A percentile compares a stretch with the other conserved stretches of the same genome.
phyloP scores from a whole-genome alignment of 805 yeast species.

The Pichia thaimueangensis region DNA sequence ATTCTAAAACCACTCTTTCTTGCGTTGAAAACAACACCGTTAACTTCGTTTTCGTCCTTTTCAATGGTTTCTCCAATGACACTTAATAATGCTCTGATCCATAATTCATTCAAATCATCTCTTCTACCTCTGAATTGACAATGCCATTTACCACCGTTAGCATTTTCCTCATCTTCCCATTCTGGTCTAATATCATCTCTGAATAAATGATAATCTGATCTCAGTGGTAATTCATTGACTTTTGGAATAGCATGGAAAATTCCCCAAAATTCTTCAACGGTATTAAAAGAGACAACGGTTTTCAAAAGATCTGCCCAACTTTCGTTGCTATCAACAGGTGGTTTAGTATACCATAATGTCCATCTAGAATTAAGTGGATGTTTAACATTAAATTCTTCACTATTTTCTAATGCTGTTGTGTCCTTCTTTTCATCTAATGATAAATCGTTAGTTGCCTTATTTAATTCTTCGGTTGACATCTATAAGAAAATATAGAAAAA shows the following conservation, averaged over 20 bases:
- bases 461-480: conserved; percentile 30
- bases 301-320: conserved; percentile 90
- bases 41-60: conserved; percentile 72
- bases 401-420: conserved; percentile 50
- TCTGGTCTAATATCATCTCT: conserved; percentile 93
- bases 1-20: conserved; percentile 78
- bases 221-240: conserved; percentile 83
- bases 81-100: conserved; percentile 85
- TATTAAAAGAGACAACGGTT: conserved; percentile 83
- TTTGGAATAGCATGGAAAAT: conserved; percentile 88
- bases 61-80: conserved; percentile 94
- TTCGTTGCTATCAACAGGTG: conserved; percentile 69
- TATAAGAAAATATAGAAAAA: background rate
- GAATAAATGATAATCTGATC: conserved; percentile 92
- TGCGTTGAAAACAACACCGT: conserved; percentile 87
- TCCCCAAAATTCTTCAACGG: conserved; percentile 99
- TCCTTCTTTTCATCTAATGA: conserved; percentile 30
- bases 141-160: conserved; percentile 93
- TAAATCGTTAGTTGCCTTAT: conserved; percentile 30
- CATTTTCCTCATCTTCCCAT: conserved; percentile 91
- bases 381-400: conserved; percentile 62
- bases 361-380: conserved; percentile 89
- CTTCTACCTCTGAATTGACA: conserved; percentile 61
- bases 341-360: conserved; percentile 98
- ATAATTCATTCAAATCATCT: conserved; percentile 72